Base-by-base conservation (phyloP, 2,329 filamentous ascomycete species). In the Hymenoscyphus occultus region DNA sequence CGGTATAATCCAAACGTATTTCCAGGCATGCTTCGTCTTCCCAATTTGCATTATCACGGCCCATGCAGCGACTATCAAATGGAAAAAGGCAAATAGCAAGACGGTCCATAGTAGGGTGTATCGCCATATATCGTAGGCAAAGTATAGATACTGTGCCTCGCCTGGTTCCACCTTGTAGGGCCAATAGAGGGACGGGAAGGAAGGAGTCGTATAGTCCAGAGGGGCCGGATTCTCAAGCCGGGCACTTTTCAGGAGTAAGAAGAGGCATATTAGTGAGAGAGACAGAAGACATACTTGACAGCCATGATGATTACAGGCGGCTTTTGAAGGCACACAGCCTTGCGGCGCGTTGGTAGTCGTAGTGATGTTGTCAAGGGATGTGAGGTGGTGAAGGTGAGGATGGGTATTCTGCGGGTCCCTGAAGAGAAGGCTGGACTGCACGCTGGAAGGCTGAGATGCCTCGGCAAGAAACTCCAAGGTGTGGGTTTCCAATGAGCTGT, bases 81-180 rank as follows among this genome's bases (percentile, higher is more conserved):
- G 88, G n/a, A 87, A 83, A 3, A 82, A 81, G 6, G 80, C 84
- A 67, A 86, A 88, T 69, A 87, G 82, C 9, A 91, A 81, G 39
- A 91, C 77, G 0, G 88, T 90, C 89, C 89, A 91, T 74, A 83
- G 82, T 4, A 90, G 77, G 1, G 89, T 91, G 76, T 89, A 90
- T 63, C 86, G 85, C 83, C 87, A 89, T 64, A 91, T 87, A 69
- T 90, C 87, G 63, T 74, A 73, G 1, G 83, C 80, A 72, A 86
- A 80, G 78, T 90, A 90, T 65, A 91, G 84, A 58, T 76, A 77
- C 22, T 74, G 74, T 2, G 74, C 70, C 58, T 82, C 78, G 22
- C 80, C 78, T 39, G 81, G 80, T 67, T 78, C 76, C 7, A 82
- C 77, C 28, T 68, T 63, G 60, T 72, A 70, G 2, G 88, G 87